Evolutionary conservation across 352 stramenopile species (phyloP).

Genomic region (Phytophthora megakarya): DNA sequence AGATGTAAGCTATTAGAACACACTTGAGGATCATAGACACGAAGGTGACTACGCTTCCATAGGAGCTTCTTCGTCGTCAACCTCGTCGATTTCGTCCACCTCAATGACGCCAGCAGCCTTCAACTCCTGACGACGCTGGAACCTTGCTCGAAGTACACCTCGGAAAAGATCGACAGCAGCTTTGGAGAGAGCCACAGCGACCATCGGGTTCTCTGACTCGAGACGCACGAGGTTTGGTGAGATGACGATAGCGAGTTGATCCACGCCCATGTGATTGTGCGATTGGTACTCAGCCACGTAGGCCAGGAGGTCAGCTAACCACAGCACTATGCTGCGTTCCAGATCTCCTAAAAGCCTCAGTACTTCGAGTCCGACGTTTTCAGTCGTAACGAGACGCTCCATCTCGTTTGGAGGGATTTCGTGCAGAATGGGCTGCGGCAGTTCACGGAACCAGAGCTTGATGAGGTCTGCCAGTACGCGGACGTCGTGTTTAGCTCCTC

Average conservation of each 20-base stretch:
- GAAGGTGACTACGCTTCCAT: constrained; percentile 25
- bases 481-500: constrained; percentile 66
- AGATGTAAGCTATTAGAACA: constrained; percentile 25
- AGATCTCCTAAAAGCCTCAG: constrained; percentile 54
- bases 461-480: constrained; percentile 88
- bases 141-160: constrained; percentile 50
- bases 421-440: constrained; percentile 84
- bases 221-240: constrained; percentile 89
- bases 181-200: constrained; percentile 86
- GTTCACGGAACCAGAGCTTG: constrained; percentile 91
- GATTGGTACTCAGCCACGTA: constrained; percentile 71
- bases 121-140: constrained; percentile 32
- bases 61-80: constrained; percentile 3
- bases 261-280: constrained; percentile 89
- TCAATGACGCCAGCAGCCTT: constrained; percentile 13
- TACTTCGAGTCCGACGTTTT: constrained; percentile 48
- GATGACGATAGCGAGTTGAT: constrained; percentile 91
- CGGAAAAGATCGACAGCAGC: constrained; percentile 83
- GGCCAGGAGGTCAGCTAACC: constrained; percentile 84
- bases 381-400: constrained; percentile 51
- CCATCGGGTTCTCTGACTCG: constrained; percentile 84
- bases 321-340: constrained; percentile 71
- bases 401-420: constrained; percentile 75
- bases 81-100: neutral
- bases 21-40: constrained; percentile 21